Evolutionary conservation across 2,329 filamentous ascomycete genomes (phyloP).

Genomic region (Penicillium psychrosexuale): DNA sequence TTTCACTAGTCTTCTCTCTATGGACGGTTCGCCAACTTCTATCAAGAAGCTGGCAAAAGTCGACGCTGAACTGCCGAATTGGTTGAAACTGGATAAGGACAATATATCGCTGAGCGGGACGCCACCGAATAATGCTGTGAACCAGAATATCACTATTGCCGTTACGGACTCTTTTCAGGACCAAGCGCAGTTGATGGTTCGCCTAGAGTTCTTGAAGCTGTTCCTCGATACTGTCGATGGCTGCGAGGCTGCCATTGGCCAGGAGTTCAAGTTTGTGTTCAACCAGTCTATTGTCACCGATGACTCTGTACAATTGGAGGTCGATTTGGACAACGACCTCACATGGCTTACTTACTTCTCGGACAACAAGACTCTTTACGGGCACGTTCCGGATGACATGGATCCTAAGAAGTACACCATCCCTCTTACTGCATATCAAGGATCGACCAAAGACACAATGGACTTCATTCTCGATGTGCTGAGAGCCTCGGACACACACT

Average conservation of each 20-base stretch:
- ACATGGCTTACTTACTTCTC: constrained; percentile 52
- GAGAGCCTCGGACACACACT: constrained; percentile 19
- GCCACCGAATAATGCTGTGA: constrained; percentile 57
- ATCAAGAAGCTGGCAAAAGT: constrained; percentile 53
- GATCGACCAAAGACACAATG: constrained; percentile 41
- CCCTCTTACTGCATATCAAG: constrained; percentile 45
- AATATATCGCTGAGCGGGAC: constrained; percentile 64
- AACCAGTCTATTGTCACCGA: constrained; percentile 43
- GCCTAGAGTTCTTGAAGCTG: constrained; percentile 44
- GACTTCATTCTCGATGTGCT: constrained; percentile 43
- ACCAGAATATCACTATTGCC: constrained; percentile 61
- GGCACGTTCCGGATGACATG: constrained; percentile 46
- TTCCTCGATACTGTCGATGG: constrained; percentile 45
- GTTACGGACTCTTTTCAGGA: constrained; percentile 61
- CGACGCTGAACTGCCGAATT: constrained; percentile 58
- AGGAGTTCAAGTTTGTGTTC: constrained; percentile 50
- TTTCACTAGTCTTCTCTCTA: constrained; percentile 51
- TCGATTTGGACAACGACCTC: constrained; percentile 43
- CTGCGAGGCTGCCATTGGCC: constrained; percentile 50
- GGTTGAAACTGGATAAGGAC: constrained; percentile 64
- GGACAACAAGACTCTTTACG: constrained; percentile 45
- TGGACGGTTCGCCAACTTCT: constrained; percentile 56
- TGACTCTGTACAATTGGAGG: constrained; percentile 41
- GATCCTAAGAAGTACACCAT: constrained; percentile 41
- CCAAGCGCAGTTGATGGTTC: constrained; percentile 56